These are phyloP conservation scores for Coemansia sp. DNA, from an alignment of 192 early-diverging fungal genomes.

Conservation along the genomic window DNA sequence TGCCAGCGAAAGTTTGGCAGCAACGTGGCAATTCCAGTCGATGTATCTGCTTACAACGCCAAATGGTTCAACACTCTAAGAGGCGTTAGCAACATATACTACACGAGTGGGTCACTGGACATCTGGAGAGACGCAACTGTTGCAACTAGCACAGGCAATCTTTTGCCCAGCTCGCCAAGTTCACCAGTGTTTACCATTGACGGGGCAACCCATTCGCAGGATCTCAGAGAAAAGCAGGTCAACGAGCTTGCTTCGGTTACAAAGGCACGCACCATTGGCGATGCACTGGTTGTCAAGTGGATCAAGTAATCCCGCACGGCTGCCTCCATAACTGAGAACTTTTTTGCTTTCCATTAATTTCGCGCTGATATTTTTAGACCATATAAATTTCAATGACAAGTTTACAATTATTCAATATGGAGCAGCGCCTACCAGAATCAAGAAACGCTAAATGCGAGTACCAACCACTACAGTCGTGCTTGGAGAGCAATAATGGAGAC, in stretches of 20 bases:
- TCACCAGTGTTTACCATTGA: slow-evolving; percentile 23
- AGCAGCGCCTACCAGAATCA: not conserved
- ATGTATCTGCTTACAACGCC: slow-evolving; percentile 34
- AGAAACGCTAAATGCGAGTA: slow-evolving; percentile 51
- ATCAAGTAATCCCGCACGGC: not conserved
- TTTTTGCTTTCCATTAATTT: no score
- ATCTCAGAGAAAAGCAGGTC: slow-evolving; percentile 7
- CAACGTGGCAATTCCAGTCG: slow-evolving; percentile 20
- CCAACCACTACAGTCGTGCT: slow-evolving; percentile 59
- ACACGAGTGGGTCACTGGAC: slow-evolving; percentile 62
- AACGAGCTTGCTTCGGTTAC: slow-evolving; percentile 23
- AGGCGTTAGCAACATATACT: slow-evolving; percentile 55
- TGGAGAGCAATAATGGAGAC: slow-evolving; percentile 59
- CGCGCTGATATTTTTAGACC: not conserved
- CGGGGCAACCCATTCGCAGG: slow-evolving; percentile 43
- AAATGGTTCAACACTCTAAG: slow-evolving; percentile 26
- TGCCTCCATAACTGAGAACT: no score
- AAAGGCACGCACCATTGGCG: slow-evolving; percentile 19
- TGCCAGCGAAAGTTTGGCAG: slow-evolving; percentile 48
- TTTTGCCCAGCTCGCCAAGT: slow-evolving; percentile 5
- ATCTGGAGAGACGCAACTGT: slow-evolving; percentile 59
- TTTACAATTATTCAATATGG: not conserved
- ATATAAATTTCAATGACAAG: not conserved
- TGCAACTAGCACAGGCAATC: slow-evolving; percentile 11
- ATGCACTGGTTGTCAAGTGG: slow-evolving; percentile 24